Evolutionary conservation across 345 rosid species (phyloP).

Genomic region (Zanthoxylum bungeanum): DNA sequence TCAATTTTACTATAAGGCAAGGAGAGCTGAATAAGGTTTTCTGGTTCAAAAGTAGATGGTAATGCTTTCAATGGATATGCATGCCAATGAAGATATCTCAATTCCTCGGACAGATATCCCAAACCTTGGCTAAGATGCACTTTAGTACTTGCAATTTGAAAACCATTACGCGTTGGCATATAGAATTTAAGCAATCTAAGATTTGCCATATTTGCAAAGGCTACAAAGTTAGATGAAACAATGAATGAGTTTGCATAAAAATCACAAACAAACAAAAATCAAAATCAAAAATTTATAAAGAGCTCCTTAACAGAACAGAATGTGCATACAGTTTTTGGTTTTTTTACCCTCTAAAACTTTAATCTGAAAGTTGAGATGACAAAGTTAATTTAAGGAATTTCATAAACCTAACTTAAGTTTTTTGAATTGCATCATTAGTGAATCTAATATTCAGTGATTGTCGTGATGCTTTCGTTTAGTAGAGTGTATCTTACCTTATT

Average conservation of each 20-base stretch:
- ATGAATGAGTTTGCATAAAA: no score
- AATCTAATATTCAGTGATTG: no score
- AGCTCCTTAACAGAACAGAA: neutral
- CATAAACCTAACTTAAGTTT: no score
- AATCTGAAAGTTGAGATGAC: no score
- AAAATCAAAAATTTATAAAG: no score
- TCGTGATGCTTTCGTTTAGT: neutral
- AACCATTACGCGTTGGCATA: no score
- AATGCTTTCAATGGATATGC: neutral
- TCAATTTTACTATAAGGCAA: neutral
- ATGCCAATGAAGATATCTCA: neutral
- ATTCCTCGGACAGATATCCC: neutral
- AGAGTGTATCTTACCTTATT: neutral
- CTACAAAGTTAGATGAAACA: rapidly evolving
- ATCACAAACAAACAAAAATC: no score
- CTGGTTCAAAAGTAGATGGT: neutral
- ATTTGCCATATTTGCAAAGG: neutral
- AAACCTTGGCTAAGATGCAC: neutral
- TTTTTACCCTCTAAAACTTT: no score
- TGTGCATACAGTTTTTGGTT: no score
- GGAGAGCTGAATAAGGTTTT: neutral
- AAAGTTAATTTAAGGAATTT: no score
- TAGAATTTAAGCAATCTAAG: neutral
- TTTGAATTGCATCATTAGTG: no score
- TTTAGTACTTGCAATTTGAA: neutral